Evolutionary conservation across 2,329 filamentous ascomycete genomes (phyloP), one percentile per base, ranked within the genome.

Genomic region (Tolypocladium tropicale): DNA sequence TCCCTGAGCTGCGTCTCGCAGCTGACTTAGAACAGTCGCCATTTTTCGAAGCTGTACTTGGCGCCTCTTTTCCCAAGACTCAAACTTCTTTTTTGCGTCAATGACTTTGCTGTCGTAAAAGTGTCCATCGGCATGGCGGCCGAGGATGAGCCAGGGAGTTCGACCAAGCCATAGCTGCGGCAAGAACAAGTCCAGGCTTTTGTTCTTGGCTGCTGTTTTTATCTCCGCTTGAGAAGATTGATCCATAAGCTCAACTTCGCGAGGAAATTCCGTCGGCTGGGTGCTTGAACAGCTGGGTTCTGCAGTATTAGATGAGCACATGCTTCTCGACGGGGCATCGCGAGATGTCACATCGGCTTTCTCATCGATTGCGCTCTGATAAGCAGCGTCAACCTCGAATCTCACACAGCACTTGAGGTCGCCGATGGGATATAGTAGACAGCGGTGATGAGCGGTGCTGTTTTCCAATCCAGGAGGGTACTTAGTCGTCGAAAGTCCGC

Each of bases 161-260:
- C 66, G 62, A 6, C 65, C 65, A 28, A 68, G 64, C 66, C 65
- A 68, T 9, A 67, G 60, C 55, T 67, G 64, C 0, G 63, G 57
- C 0, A 67, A 30, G 25, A 5, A 56, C 6, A n/a, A 1, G 2
- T n/a, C 33, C 11, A 1, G 49, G 28, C 0, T 16, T 48, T 41
- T 59, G 5, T 11, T 9, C 18, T 18, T 53, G 10, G 28, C 16
- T 3, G 36, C 16, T 37, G 36, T 37, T 37, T 37, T 37, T 2
- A 37, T 37, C 36, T 37, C 36, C 14, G 36, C 36, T n/a, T 37
- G 36, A 37, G 36, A 18, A 37, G 36, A 37, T n/a, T 37, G 36
- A n/a, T 37, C 36, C 36, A 37, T 37, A 5, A 18, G 5, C 16
- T 7, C 16, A 4, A 37, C 6, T n/a, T n/a, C 36, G 16, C 5